A percentile compares a stretch with the other conserved stretches of the same genome.
Evolutionary conservation across 176 grass and related monocot genomes (phyloP).

Genomic region (Metroxylon sagu): DNA sequence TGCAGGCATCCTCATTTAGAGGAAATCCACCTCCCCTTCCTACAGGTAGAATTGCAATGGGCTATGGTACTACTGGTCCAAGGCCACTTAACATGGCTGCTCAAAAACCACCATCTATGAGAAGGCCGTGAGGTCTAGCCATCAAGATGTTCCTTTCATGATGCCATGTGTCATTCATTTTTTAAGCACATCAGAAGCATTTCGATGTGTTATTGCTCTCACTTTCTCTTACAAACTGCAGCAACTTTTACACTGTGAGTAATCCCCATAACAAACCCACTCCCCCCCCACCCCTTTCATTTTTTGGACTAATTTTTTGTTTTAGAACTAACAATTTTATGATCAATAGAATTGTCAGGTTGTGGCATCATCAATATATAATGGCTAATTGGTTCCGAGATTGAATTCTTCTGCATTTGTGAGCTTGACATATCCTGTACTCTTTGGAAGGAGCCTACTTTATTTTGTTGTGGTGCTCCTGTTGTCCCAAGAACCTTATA

Average conservation of each 20-base stretch:
- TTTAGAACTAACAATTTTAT: too few species aligned
- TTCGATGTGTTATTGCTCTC: not conserved
- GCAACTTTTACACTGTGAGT: not conserved
- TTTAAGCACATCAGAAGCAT: not conserved
- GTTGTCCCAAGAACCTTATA: too few species aligned
- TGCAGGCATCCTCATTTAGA: constrained; percentile 21
- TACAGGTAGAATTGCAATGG: constrained; percentile 15
- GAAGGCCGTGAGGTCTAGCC: not conserved
- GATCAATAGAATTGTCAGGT: too few species aligned
- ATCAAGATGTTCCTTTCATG: not conserved
- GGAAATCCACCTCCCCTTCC: constrained; percentile 26
- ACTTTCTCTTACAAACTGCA: not conserved
- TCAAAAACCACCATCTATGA: constrained; percentile 11
- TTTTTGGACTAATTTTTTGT: not conserved
- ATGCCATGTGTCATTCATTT: not conserved
- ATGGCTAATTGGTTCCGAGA: too few species aligned
- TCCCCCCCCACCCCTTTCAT: too few species aligned
- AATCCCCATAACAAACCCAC: not conserved
- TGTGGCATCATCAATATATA: too few species aligned
- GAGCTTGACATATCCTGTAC: too few species aligned
- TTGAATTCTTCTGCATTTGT: too few species aligned
- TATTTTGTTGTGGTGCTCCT: too few species aligned
- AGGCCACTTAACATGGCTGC: not conserved
- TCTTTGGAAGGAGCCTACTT: too few species aligned
- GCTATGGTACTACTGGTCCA: constrained; percentile 2